Percentiles rank a stretch among this genome's conserved stretches.
Conservation (phyloP, 2,329 filamentous ascomycete species). For the Chaetomiaceae sp. region DNA sequence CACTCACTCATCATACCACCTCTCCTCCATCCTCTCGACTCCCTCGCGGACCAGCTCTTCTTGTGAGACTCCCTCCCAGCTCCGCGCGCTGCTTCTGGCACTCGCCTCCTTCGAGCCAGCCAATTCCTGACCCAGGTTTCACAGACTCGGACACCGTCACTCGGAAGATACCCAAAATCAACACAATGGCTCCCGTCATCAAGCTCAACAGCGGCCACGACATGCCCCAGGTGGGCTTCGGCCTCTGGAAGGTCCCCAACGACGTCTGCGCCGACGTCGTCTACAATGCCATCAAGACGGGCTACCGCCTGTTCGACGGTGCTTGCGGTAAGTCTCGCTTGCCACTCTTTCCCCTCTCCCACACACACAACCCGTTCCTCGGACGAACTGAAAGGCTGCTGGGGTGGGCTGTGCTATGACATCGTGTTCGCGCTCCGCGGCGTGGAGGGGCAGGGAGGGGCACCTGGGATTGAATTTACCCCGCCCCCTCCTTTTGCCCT, state of each 20-base stretch:
- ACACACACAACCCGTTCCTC: background rate
- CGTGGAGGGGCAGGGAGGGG: constrained; percentile 4
- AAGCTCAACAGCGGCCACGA: constrained; percentile 62
- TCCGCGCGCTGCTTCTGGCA: background rate
- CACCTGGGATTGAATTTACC: constrained; percentile 16
- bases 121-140: background rate
- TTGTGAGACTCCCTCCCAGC: constrained; percentile 7
- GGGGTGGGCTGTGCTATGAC: background rate
- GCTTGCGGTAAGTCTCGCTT: constrained; percentile 49
- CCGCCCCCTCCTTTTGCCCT: constrained; percentile 20
- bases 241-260: constrained; percentile 80
- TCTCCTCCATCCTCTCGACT: background rate
- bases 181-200: constrained; percentile 37
- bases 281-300: constrained; percentile 67
- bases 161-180: background rate
- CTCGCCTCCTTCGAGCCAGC: background rate
- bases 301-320: constrained; percentile 58
- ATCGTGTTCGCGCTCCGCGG: constrained; percentile 6
- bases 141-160: constrained; percentile 6
- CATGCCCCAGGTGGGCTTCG: constrained; percentile 74
- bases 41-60: background rate
- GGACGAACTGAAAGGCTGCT: background rate
- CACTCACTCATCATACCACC: constrained; percentile 15
- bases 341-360: background rate
- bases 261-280: constrained; percentile 68